Percentiles rank a stretch among this genome's conserved stretches.
Conservation (phyloP, 2,329 filamentous ascomycete genomes). For the Dactylonectria estremocensis region DNA sequence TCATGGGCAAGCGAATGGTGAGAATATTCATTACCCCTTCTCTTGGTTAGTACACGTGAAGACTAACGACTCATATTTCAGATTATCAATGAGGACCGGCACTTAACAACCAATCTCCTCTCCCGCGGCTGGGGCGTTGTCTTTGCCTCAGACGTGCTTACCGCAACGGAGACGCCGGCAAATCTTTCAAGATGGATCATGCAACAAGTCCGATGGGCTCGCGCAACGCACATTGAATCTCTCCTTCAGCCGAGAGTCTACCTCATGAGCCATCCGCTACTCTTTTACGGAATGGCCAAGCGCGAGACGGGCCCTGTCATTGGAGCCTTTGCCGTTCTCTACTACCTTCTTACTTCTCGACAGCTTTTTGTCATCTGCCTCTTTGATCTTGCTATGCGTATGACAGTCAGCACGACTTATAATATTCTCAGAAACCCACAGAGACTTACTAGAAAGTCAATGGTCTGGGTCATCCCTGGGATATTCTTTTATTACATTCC, state of each 20-base stretch:
- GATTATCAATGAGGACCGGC: slow-evolving; percentile 48
- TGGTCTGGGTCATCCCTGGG: slow-evolving; percentile 43
- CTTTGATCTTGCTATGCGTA: slow-evolving; percentile 35
- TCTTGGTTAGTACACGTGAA: no score
- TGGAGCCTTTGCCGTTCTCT: slow-evolving; percentile 38
- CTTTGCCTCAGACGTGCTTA: slow-evolving; percentile 47
- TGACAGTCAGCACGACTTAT: slow-evolving; percentile 33
- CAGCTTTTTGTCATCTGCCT: slow-evolving; percentile 38
- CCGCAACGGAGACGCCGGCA: slow-evolving; percentile 43
- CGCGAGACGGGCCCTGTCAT: slow-evolving; percentile 43
- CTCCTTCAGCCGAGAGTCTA: slow-evolving; percentile 45
- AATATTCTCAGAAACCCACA: slow-evolving; percentile 45
- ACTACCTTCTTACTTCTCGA: slow-evolving; percentile 41
- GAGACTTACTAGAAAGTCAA: slow-evolving; percentile 32
- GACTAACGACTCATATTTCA: slow-evolving; percentile 3
- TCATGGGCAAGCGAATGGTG: slow-evolving; percentile 46
- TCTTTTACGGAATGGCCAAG: slow-evolving; percentile 45
- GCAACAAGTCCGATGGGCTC: slow-evolving; percentile 46
- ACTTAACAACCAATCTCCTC: slow-evolving; percentile 47
- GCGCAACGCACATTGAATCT: slow-evolving; percentile 46
- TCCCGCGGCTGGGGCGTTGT: slow-evolving; percentile 47
- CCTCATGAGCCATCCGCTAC: slow-evolving; percentile 43
- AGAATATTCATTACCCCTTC: neutral
- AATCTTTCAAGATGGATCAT: slow-evolving; percentile 45
- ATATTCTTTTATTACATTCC: slow-evolving; percentile 46